Evolutionary conservation across 2,329 filamentous ascomycete genomes (phyloP), one percentile per base, ranked within the genome.

Genomic region (Colletotrichum sidae): DNA sequence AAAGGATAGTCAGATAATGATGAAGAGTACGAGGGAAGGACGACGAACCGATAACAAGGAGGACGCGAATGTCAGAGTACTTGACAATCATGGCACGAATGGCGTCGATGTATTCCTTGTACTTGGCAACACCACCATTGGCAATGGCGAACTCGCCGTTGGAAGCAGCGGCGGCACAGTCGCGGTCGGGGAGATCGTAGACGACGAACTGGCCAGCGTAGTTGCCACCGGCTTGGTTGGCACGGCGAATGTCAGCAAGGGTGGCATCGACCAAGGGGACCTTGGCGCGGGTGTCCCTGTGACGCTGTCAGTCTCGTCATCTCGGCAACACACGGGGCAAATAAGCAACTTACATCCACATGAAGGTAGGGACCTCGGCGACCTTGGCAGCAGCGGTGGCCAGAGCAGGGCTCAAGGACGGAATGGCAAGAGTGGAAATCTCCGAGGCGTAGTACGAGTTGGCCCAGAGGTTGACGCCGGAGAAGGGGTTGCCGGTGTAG

Each of bases 121-220:
- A 88, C 69, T 83, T 84, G 68, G 78, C 79, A 37, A 82, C 76
- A 58, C 85, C 83, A n/a, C 79, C 79, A 60, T 85, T 75, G 47
- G 80, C 81, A 39, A 87, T 80, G 6, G 80, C 74, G 65, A 80
- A 84, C 73, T 88, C 85, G 72, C 86, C 85, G 70, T 87, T 87
- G 69, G 84, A 86, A 11, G 85, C 85, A 8, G 81, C 80, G 4
- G 85, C 85, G 35, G 84, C 80, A 70, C 86, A 88, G 76, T 88
- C 86, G 72, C 86, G 83, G 71, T 86, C 84, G 11, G 86, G 86
- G 3, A 88, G 80, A 73, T 88, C 81, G 71, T 88, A 88, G 60
- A 88, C 81, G 56, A 87, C 85, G 49, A 87, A 80, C 54, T 81
- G 78, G 6, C 79, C 84, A 10, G 79, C 81, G 63, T 84, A 82